Evolutionary conservation across 2,329 filamentous ascomycete species (phyloP).

Genomic region (Phoma sp.): DNA sequence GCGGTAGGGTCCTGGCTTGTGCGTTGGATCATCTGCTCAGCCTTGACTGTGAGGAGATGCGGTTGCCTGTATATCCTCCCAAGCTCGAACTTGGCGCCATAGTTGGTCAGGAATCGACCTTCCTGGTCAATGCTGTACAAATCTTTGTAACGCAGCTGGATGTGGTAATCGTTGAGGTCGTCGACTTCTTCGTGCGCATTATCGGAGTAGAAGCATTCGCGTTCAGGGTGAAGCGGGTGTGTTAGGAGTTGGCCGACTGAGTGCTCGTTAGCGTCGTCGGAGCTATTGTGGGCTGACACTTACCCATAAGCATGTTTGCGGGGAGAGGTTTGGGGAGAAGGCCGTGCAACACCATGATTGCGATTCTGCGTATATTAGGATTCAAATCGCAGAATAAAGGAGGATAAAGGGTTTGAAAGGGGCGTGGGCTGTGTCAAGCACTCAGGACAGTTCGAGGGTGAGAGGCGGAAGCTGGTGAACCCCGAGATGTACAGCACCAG

Average conservation of each 20-base stretch:
- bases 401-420: neutral
- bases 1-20: constrained; percentile 34
- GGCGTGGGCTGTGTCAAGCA: constrained; percentile 1
- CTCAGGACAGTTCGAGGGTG: constrained; percentile 7
- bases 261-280: constrained; percentile 13
- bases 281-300: constrained; percentile 7
- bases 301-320: constrained; percentile 36
- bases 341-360: constrained; percentile 44
- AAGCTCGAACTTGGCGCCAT: constrained; percentile 49
- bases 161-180: constrained; percentile 50
- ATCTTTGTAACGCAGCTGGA: constrained; percentile 50
- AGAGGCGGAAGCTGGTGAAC: constrained; percentile 8
- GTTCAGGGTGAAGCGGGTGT: constrained; percentile 48
- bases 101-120: constrained; percentile 49
- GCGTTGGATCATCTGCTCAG: constrained; percentile 50
- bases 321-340: constrained; percentile 48
- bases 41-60: constrained; percentile 45
- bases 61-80: constrained; percentile 48
- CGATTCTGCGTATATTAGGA: neutral
- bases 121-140: constrained; percentile 47
- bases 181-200: constrained; percentile 44
- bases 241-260: constrained; percentile 47
- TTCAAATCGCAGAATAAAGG: neutral
- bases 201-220: constrained; percentile 46
- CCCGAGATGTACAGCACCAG: constrained; percentile 11